phyloP scores from a whole-genome alignment of 1,284 basidiomycete species.

The Limonomyces culmigenus region DNA sequence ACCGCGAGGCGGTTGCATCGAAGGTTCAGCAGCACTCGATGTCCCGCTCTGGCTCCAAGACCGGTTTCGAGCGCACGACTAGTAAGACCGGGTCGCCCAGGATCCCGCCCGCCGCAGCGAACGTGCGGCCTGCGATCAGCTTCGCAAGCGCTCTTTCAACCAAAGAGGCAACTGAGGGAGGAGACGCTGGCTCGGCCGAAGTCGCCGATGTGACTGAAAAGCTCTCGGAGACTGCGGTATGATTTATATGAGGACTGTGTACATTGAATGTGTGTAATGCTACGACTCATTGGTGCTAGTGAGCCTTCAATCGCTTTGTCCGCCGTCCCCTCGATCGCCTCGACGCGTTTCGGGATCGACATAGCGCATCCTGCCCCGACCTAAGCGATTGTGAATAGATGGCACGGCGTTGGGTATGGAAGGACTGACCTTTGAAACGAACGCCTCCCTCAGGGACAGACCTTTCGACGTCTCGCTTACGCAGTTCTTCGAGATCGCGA shows the following conservation, averaged over 20 bases:
- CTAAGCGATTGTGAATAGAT: constrained; percentile 12
- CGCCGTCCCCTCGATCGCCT: neutral
- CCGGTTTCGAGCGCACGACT: constrained; percentile 35
- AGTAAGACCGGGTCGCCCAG: constrained; percentile 16
- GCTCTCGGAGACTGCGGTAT: constrained; percentile 22
- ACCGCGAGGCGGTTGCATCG: constrained; percentile 37
- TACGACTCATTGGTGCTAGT: neutral
- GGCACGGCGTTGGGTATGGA: constrained; percentile 4
- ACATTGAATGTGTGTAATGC: neutral
- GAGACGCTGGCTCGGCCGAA: too few relatives aligned
- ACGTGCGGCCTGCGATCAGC: constrained; percentile 47
- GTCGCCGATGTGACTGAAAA: constrained; percentile 19
- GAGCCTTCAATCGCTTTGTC: neutral
- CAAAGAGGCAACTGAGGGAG: constrained; percentile 17
- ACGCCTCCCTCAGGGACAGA: constrained; percentile 34
- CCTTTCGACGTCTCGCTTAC: too few relatives aligned
- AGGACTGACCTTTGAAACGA: constrained; percentile 42
- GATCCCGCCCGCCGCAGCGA: constrained; percentile 15
- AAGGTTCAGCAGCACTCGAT: constrained; percentile 33
- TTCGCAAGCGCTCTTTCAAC: constrained; percentile 46
- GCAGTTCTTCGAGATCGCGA: constrained; percentile 31
- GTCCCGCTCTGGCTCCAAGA: constrained; percentile 57
- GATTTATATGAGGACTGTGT: constrained; percentile 5
- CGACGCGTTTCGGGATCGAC: constrained; percentile 34
- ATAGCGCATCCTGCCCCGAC: constrained; percentile 51